Evolutionary conservation across 2,329 filamentous ascomycete species (phyloP), one percentile per base, ranked within the genome.

Genomic region (Chrysoporthe cubensis): DNA sequence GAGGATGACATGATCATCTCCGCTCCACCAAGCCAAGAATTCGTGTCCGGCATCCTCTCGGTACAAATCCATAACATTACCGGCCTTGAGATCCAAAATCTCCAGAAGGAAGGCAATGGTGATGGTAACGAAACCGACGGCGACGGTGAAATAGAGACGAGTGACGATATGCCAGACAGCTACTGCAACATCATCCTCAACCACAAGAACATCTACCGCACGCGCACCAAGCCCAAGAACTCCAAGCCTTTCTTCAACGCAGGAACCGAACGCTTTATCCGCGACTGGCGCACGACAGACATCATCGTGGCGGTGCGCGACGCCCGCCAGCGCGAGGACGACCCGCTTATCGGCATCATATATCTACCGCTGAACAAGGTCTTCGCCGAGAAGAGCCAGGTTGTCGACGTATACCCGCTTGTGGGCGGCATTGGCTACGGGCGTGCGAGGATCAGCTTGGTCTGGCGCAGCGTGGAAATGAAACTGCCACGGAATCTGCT

Each of bases 241-340:
- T 85, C 88, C 0, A 92, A 92, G 73, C 91, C 91, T 0, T 93
- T 93, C 77, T 93, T 91, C 82, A 93, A 93, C 71, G 91, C 91
- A 2, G 89, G 89, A 6, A 91, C 88, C 1, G 91, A 94, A 75
- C 85, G 89, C 5, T 92, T 92, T 71, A 83, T 93, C 50, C 82
- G 87, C 14, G 88, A 93, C 74, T 92, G 90, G 85, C 82, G 81
- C 18, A 87, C 84, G 14, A 85, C 88, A 1, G 90, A 93, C 75
- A 81, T 93, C 43, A 89, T 91, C 71, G 79, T 94, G 42, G 83
- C 85, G 1, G 89, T 92, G 1, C 85, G 90, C 13, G 91, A 93
- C 74, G 82, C 87, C 26, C 84, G 90, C 4, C 82, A 91, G 32
- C 86, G 90, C 63, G 91, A 93, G 74, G 87, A 91, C 64, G 88